A percentile compares a stretch with the other conserved stretches of the same genome.
phyloP scores from a whole-genome alignment of 306 rosid genomes.

The Sindora glabra region DNA sequence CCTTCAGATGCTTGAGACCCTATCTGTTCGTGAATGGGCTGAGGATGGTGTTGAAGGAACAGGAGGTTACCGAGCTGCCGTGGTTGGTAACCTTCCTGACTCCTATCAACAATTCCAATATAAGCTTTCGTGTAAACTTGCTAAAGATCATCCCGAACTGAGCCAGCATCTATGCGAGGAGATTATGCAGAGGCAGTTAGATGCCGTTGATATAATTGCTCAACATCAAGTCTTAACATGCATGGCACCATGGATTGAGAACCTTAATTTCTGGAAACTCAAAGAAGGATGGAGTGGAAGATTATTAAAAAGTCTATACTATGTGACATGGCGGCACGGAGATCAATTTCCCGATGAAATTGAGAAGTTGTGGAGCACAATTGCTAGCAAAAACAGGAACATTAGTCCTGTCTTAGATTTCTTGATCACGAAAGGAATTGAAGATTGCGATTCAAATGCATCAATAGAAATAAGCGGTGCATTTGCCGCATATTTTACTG shows the following conservation, averaged over 20 bases:
- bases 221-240: conserved; percentile 99
- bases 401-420: conserved; percentile 97
- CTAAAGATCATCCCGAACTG: conserved; percentile 96
- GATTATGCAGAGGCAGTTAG: conserved; percentile 98
- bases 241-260: conserved; percentile 99
- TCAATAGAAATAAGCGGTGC: conserved; percentile 99
- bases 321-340: conserved; percentile 96
- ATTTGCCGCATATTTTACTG: conserved; percentile 96
- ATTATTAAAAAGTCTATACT: conserved; percentile 90
- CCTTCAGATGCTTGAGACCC: conserved; percentile 99
- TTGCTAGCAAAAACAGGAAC: conserved; percentile 98
- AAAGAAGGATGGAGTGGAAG: conserved; percentile 98
- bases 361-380: conserved; percentile 99
- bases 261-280: conserved; percentile 95
- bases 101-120: conserved; percentile 98
- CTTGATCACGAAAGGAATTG: conserved; percentile 97
- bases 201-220: conserved; percentile 98
- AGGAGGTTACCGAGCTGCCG: conserved; percentile 98
- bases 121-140: conserved; percentile 98
- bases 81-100: conserved; percentile 99
- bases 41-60: conserved; percentile 94
- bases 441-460: conserved; percentile 98
- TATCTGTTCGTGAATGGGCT: conserved; percentile 98
- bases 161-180: conserved; percentile 99
- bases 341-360: conserved; percentile 99